Percentiles rank a stretch among this genome's conserved stretches.
These are phyloP conservation scores for Dictyostelium brefeldianum DNA, from an alignment of 78 protist species.

Conservation along the genomic window DNA sequence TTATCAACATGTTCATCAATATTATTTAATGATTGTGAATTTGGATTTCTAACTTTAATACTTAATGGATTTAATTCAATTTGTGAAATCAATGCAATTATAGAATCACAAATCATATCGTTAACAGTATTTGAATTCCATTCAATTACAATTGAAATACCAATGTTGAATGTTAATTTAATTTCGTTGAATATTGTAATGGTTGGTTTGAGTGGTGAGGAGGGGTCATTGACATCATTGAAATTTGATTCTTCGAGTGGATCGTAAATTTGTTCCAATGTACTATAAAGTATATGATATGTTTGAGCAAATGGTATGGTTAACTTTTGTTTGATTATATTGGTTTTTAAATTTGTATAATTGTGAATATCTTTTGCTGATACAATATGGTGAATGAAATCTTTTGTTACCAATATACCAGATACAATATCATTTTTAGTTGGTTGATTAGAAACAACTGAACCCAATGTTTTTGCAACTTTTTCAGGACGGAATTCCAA, in stretches of 20 bases:
- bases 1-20: background rate
- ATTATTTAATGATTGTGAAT: background rate
- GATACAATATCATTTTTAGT: background rate
- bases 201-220: background rate
- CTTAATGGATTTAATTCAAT: slow-evolving; percentile 82
- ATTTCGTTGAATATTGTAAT: slow-evolving; percentile 24
- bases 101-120: slow-evolving; percentile 91
- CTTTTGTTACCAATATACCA: slow-evolving; percentile 84
- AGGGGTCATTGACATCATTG: background rate
- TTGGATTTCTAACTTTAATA: slow-evolving; percentile 29
- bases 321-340: slow-evolving; percentile 48
- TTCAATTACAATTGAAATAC: slow-evolving; percentile 32
- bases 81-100: slow-evolving; percentile 80
- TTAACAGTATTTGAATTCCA: slow-evolving; percentile 86
- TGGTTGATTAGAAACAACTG: slow-evolving; percentile 43
- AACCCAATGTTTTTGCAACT: slow-evolving; percentile 76
- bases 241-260: slow-evolving; percentile 3
- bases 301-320: slow-evolving; percentile 61
- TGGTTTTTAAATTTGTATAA: slow-evolving; percentile 73
- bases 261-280: slow-evolving; percentile 78
- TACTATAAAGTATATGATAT: slow-evolving; percentile 38
- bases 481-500: slow-evolving; percentile 70
- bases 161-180: slow-evolving; percentile 13
- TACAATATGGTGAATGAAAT: slow-evolving; percentile 68
- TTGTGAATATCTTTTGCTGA: slow-evolving; percentile 65